These are phyloP conservation scores for Naganishia vaughanmartiniae DNA, from an alignment of 768 basidiomycete genomes.

Conservation along the genomic window DNA sequence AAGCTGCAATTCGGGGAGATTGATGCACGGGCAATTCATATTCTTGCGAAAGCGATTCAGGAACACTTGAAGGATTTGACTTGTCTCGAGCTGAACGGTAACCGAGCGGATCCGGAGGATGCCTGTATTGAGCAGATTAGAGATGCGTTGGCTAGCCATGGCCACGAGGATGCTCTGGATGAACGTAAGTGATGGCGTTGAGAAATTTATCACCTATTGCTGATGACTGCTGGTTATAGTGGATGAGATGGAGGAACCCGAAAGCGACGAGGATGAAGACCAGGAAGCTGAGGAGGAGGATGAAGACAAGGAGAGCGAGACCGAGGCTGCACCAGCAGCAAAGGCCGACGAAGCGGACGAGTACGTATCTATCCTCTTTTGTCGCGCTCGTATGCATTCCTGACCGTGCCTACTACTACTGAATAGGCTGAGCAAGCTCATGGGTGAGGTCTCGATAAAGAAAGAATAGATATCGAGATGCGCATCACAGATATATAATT, in stretches of 20 bases:
- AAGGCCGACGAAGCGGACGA: constrained; percentile 15
- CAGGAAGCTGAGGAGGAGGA: constrained; percentile 53
- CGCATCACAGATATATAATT: neutral
- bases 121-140: constrained; percentile 55
- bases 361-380: neutral
- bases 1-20: constrained; percentile 92
- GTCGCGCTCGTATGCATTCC: neutral
- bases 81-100: constrained; percentile 82
- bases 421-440: constrained; percentile 15
- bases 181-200: constrained; percentile 53
- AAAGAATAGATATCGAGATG: neutral
- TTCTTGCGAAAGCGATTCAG: constrained; percentile 67
- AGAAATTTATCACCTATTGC: neutral
- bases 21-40: constrained; percentile 64
- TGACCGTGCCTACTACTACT: neutral
- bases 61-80: constrained; percentile 62
- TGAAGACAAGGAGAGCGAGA: constrained; percentile 27
- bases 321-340: neutral
- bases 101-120: constrained; percentile 56
- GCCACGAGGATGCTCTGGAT: constrained; percentile 76
- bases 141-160: constrained; percentile 54
- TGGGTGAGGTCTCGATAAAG: constrained; percentile 15
- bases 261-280: constrained; percentile 62
- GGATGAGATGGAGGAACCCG: constrained; percentile 73
- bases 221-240: constrained; percentile 36